Percentiles rank a stretch among this genome's conserved stretches.
Conservation (phyloP, 306 rosid species). For the Gastrolobium villosum region DNA sequence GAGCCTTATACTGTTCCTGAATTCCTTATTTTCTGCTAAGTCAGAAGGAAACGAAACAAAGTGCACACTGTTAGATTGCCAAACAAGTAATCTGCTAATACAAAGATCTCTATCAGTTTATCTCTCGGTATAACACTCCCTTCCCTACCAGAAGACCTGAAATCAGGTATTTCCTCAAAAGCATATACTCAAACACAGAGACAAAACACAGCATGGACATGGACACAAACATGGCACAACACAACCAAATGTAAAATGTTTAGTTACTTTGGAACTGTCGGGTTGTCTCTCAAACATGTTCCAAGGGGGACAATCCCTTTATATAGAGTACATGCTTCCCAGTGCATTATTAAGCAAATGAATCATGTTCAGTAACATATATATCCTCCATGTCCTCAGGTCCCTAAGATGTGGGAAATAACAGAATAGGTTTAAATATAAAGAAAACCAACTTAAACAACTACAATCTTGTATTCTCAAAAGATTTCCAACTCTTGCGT, state of each 20-base stretch:
- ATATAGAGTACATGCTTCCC: background rate
- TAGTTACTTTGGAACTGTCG: slow-evolving; percentile 1
- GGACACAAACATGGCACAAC: background rate
- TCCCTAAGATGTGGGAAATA: slow-evolving; percentile 5
- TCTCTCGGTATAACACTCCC: background rate
- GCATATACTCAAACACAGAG: background rate
- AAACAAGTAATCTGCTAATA: background rate
- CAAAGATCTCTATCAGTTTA: slow-evolving; percentile 5
- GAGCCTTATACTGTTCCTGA: background rate
- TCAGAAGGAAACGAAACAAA: slow-evolving; percentile 6
- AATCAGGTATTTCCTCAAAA: background rate
- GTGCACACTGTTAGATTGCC: background rate
- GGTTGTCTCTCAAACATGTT: slow-evolving; percentile 21
- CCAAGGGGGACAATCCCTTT: slow-evolving; percentile 10
- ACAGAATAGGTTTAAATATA: slow-evolving; percentile 13
- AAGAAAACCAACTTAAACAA: slow-evolving; percentile 12
- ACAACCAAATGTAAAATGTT: slow-evolving; percentile 22
- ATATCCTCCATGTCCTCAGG: background rate
- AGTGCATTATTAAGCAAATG: slow-evolving; percentile 26
- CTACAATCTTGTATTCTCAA: slow-evolving; percentile 29
- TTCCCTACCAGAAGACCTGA: background rate
- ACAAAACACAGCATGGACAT: background rate
- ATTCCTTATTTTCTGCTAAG: background rate
- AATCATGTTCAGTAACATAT: background rate
- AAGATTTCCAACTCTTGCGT: slow-evolving; percentile 13